Conservation (phyloP, 257 asterid genomes). For the Verbascum thapsus region DNA sequence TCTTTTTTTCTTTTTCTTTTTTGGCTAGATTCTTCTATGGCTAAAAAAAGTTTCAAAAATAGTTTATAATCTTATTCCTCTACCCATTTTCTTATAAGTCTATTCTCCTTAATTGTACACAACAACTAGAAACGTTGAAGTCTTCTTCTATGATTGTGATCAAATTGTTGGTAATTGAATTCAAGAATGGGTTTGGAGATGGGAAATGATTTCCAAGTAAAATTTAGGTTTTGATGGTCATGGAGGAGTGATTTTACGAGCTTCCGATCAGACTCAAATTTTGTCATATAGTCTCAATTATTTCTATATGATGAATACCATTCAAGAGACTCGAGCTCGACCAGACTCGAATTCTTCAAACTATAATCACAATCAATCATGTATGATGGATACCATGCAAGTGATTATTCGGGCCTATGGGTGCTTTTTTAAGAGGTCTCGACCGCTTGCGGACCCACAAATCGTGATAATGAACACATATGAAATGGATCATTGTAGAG, state of each 20-base stretch:
- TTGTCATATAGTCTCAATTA: too few species aligned
- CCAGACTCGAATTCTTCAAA: too few species aligned
- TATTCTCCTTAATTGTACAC: conserved; percentile 2
- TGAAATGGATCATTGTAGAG: conserved; percentile 10
- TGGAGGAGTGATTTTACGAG: neutral
- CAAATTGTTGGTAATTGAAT: neutral
- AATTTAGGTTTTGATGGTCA: conserved; percentile 1
- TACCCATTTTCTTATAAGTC: conserved; percentile 6
- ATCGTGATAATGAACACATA: too few species aligned
- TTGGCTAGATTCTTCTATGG: conserved; percentile 51
- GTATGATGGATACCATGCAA: too few species aligned
- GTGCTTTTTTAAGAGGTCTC: too few species aligned
- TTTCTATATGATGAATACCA: too few species aligned
- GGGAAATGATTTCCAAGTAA: neutral
- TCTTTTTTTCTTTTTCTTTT: conserved; percentile 40
- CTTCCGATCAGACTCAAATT: too few species aligned
- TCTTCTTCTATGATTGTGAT: conserved; percentile 32
- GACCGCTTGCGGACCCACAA: too few species aligned
- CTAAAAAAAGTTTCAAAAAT: conserved; percentile 26
- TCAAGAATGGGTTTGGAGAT: conserved; percentile 10
- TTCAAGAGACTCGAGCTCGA: too few species aligned
- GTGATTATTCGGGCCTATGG: too few species aligned
- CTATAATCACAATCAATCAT: too few species aligned
- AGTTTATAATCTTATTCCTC: conserved; percentile 16
- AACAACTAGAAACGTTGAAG: neutral